Evolutionary conservation across 257 asterid genomes (phyloP).

Genomic region (Solanum phureja): DNA sequence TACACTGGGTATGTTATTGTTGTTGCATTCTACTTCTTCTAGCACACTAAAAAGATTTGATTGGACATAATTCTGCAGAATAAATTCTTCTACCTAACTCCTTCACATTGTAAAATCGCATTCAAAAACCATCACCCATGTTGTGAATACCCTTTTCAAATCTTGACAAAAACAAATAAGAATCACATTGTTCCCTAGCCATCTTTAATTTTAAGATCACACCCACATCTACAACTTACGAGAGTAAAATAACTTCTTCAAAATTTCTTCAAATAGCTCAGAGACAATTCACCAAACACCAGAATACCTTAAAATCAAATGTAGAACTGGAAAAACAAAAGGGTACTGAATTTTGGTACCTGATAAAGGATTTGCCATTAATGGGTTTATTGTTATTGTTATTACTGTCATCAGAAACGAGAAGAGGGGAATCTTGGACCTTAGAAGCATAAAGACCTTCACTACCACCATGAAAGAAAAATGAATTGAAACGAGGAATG

Average conservation of each 20-base stretch:
- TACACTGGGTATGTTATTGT: background rate
- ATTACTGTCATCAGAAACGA: conserved; percentile 33
- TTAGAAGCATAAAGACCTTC: conserved; percentile 95
- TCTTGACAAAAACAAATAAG: background rate
- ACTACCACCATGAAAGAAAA: conserved; percentile 93
- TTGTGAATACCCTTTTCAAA: background rate
- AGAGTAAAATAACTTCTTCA: background rate
- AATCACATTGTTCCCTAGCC: background rate
- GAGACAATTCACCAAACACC: background rate
- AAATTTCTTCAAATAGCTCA: background rate
- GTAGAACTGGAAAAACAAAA: background rate
- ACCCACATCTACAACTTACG: background rate
- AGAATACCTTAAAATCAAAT: background rate
- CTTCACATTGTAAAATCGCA: background rate
- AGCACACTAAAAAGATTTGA: background rate
- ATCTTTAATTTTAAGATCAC: background rate
- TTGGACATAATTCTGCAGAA: background rate
- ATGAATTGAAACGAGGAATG: conserved; percentile 79
- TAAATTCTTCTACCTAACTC: background rate
- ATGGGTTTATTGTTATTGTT: conserved; percentile 34
- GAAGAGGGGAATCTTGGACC: conserved; percentile 28
- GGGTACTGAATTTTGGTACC: conserved; percentile 25
- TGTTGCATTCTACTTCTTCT: background rate
- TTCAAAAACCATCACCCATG: background rate
- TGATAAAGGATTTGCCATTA: conserved; percentile 83